Percentiles rank a stretch among this genome's conserved stretches.
Conservation (phyloP, 148 eudicot species). For the Camellia granthamiana region DNA sequence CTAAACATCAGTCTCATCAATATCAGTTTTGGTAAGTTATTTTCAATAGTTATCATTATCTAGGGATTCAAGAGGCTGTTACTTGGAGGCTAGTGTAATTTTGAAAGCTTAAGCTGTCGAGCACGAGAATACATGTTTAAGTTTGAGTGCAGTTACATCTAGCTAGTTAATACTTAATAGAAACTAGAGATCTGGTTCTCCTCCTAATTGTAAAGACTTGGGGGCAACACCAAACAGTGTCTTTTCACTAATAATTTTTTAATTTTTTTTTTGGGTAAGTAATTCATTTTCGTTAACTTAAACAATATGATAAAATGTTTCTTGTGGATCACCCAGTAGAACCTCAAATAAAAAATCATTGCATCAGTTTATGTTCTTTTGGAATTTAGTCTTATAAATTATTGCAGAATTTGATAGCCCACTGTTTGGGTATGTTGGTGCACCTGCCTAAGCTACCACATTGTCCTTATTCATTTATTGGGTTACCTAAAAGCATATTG, state of each 20-base stretch:
- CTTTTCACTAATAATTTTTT: too few relatives aligned
- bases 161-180: background rate
- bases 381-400: background rate
- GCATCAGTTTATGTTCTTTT: background rate
- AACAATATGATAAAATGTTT: background rate
- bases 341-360: background rate
- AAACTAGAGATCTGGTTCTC: background rate
- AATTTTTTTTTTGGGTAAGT: too few relatives aligned
- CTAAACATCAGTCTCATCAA: background rate
- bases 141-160: background rate
- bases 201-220: too few relatives aligned
- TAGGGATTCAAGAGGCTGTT: background rate
- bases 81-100: background rate
- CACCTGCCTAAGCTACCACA: too few relatives aligned
- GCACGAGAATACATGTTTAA: background rate
- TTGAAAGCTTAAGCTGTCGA: background rate
- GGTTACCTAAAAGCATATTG: too few relatives aligned
- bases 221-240: too few relatives aligned
- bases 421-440: background rate
- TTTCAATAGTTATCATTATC: background rate
- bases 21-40: background rate
- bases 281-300: background rate
- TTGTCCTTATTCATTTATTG: too few relatives aligned
- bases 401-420: background rate
- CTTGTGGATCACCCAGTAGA: background rate